A percentile compares a stretch with the other conserved stretches of the same genome.
phyloP scores from a whole-genome alignment of 2,329 filamentous ascomycete species.

The Ophiosphaerella herpotricha region DNA sequence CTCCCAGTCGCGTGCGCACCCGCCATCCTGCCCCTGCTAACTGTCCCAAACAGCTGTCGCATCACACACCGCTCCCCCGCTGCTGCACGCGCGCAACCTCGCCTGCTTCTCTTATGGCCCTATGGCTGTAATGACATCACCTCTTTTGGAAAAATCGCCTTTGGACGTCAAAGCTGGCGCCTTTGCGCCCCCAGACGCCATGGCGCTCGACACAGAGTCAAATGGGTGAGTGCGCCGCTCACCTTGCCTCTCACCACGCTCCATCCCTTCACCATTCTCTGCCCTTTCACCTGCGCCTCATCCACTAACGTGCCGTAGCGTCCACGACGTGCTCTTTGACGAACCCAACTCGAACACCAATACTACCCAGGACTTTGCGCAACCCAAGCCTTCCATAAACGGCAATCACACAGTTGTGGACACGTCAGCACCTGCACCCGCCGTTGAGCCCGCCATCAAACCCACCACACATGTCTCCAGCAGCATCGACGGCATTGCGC shows the following conservation, averaged over 20 bases:
- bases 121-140: slow-evolving; percentile 49
- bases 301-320: slow-evolving; percentile 30
- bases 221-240: slow-evolving; percentile 61
- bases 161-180: slow-evolving; percentile 59
- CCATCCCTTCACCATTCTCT: neutral
- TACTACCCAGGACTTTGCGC: slow-evolving; percentile 22
- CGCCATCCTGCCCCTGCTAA: slow-evolving; percentile 19
- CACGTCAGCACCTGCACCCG: slow-evolving; percentile 29
- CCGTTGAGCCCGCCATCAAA: slow-evolving; percentile 37
- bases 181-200: slow-evolving; percentile 53
- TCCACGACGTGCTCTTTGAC: slow-evolving; percentile 44
- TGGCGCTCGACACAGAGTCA: slow-evolving; percentile 58
- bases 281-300: neutral
- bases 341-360: slow-evolving; percentile 29
- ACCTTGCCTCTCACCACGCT: neutral
- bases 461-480: slow-evolving; percentile 49
- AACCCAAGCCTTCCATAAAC: slow-evolving; percentile 35
- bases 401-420: slow-evolving; percentile 34
- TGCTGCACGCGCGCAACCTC: slow-evolving; percentile 29
- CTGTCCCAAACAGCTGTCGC: slow-evolving; percentile 14
- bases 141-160: slow-evolving; percentile 41
- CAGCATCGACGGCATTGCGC: slow-evolving; percentile 50
- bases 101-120: slow-evolving; percentile 38
- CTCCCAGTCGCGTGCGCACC: slow-evolving; percentile 20
- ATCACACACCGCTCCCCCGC: slow-evolving; percentile 8